Percentiles rank a stretch among this genome's conserved stretches.
phyloP scores from a whole-genome alignment of 352 stramenopile species.

The Phytophthora macrochlamydospora region DNA sequence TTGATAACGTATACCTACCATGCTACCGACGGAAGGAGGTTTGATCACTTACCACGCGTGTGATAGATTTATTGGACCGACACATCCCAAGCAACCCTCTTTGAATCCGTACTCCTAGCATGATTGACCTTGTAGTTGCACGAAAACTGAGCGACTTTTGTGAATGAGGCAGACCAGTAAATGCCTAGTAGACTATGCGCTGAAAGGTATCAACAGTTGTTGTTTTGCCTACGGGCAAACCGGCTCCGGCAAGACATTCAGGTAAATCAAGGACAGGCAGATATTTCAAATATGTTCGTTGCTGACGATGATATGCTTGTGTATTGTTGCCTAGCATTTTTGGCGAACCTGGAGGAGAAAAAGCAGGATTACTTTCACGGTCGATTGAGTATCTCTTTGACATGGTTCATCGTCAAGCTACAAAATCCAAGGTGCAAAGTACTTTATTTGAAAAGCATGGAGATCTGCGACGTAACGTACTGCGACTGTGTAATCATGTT shows the following conservation, averaged over 20 bases:
- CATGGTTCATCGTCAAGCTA: constrained; percentile 69
- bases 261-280: constrained; percentile 33
- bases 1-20: constrained; percentile 61
- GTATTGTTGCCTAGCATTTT: constrained; percentile 71
- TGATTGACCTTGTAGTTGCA: too few relatives aligned
- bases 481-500: too few relatives aligned
- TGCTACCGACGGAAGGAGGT: too few relatives aligned
- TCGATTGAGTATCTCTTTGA: constrained; percentile 92
- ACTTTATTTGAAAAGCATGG: too few relatives aligned
- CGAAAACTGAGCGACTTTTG: too few relatives aligned
- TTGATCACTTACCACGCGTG: too few relatives aligned
- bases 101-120: constrained; percentile 53
- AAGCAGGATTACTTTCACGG: constrained; percentile 85
- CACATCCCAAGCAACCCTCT: constrained; percentile 72
- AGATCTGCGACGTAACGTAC: too few relatives aligned
- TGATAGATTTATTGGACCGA: constrained; percentile 83
- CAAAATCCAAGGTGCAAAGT: constrained; percentile 48
- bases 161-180: constrained; percentile 65
- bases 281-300: too few relatives aligned
- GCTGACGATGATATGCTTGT: not conserved
- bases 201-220: constrained; percentile 94
- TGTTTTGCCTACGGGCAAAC: constrained; percentile 94
- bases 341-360: constrained; percentile 78
- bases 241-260: constrained; percentile 84
- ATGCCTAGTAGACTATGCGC: constrained; percentile 86